Conservation (phyloP, 768 basidiomycete genomes). For the Tylopilus sp. region DNA sequence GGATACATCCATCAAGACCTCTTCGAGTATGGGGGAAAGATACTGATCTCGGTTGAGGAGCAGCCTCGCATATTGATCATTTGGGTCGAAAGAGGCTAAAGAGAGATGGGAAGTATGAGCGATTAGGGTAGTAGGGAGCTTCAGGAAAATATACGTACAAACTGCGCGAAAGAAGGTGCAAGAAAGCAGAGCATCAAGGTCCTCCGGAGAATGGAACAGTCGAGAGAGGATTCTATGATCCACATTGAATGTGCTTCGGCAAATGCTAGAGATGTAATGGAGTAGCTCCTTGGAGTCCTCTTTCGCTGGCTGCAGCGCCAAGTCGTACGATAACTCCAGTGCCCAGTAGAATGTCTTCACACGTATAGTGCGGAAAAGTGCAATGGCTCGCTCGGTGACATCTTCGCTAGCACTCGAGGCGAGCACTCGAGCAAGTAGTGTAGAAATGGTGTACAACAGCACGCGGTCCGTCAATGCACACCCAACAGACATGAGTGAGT, state of each 20-base stretch:
- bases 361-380: neutral
- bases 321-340: neutral
- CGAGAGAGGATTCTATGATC: neutral
- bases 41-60: neutral
- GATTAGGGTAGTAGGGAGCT: neutral
- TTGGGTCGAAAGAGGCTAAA: neutral
- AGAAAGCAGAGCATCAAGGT: neutral
- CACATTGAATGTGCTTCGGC: neutral
- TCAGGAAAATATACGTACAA: neutral
- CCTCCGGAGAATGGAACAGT: neutral
- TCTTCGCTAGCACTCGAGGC: neutral
- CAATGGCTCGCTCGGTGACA: neutral
- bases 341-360: neutral
- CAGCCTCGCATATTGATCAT: neutral
- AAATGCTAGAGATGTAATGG: neutral
- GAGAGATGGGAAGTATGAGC: neutral
- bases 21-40: neutral
- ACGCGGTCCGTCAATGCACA: too few relatives aligned
- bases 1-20: neutral
- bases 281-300: neutral
- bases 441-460: too few relatives aligned
- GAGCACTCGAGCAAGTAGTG: too few relatives aligned
- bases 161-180: neutral
- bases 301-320: neutral
- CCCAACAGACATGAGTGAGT: too few relatives aligned